These are phyloP conservation scores for Lyophyllum semitale DNA, from an alignment of 768 basidiomycete species.

Conservation along the genomic window DNA sequence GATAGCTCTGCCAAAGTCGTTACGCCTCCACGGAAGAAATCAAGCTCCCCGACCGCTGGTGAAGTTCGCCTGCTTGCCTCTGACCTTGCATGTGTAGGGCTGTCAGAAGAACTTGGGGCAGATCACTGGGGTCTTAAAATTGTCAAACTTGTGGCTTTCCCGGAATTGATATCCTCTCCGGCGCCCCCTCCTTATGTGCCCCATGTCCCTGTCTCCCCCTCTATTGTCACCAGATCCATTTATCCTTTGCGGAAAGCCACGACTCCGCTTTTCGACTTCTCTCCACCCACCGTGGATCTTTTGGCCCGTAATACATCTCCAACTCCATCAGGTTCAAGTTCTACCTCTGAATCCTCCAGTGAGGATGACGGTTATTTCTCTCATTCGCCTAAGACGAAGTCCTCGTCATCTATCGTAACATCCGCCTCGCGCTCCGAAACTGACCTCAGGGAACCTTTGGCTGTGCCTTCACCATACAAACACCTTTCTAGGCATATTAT, in stretches of 20 bases:
- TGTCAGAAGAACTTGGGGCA: constrained; percentile 62
- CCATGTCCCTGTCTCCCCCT: constrained; percentile 11
- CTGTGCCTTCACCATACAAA: constrained; percentile 28
- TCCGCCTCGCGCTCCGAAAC: constrained; percentile 45
- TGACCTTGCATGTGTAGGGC: constrained; percentile 75
- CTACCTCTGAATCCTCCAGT: constrained; percentile 28
- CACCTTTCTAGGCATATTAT: constrained; percentile 39
- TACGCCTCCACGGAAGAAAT: constrained; percentile 33
- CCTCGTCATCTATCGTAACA: constrained; percentile 34
- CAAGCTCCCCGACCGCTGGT: constrained; percentile 54
- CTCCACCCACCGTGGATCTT: constrained; percentile 8
- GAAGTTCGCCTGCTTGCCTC: constrained; percentile 67
- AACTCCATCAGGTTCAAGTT: constrained; percentile 11
- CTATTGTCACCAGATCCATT: neutral
- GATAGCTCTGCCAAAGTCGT: neutral
- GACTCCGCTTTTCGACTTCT: constrained; percentile 14
- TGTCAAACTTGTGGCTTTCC: constrained; percentile 75
- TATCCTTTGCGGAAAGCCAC: constrained; percentile 2
- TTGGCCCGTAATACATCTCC: constrained; percentile 4
- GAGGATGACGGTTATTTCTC: constrained; percentile 65
- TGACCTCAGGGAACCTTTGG: constrained; percentile 35
- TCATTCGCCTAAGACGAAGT: constrained; percentile 49
- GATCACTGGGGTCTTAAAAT: constrained; percentile 79
- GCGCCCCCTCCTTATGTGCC: constrained; percentile 14
- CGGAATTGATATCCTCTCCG: constrained; percentile 59